Base-by-base conservation (phyloP, 2,329 filamentous ascomycete species). In the Paracamarosporium sp. region DNA sequence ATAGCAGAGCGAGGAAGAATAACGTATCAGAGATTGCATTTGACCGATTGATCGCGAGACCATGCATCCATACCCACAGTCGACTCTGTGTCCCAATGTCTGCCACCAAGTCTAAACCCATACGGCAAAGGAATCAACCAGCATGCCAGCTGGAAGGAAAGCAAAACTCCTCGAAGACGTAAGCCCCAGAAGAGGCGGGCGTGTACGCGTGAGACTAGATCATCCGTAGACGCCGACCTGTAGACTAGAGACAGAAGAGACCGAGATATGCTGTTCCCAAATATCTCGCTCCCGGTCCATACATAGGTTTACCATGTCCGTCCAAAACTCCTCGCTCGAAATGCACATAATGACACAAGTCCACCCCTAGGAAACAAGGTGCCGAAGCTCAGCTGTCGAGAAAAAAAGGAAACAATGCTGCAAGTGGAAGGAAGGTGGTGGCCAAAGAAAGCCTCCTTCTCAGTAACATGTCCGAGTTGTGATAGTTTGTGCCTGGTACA, bases 401-500 rank as follows among this genome's bases (percentile, higher is more conserved):
- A 36, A 33, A 22, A 8, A 50, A 35, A 35, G 24, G 27, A 17
- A n/a, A 50, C 33, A 22, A 43, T 38, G 38, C 3, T 31, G 8
- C 7, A 24, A 11, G 17, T 46, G 44, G 50, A 44, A 48, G 46
- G 41, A 52, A 28, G n/a, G 7, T 22, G 8, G n/a, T 15, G n/a
- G n/a, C n/a, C n/a, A n/a, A 45, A 57, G 48, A 20, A 28, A 12
- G n/a, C 20, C 38, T 38, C 56, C 59, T 60, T 56, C 48, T 64
- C 59, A 62, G 24, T 60, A 62, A 64, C 61, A 62, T 60, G 60
- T 57, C 55, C 56, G 33, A 27, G 30, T 11, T 27, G 40, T 50
- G 25, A 58, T 31, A 20, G 57, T 24, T 51, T 60, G 48, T 15
- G 20, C 22, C 57, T 57, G 56, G 9, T 48, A 30, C 22, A 60